Base-by-base conservation (phyloP, 768 basidiomycete genomes). In the Mycena leptocephala region DNA sequence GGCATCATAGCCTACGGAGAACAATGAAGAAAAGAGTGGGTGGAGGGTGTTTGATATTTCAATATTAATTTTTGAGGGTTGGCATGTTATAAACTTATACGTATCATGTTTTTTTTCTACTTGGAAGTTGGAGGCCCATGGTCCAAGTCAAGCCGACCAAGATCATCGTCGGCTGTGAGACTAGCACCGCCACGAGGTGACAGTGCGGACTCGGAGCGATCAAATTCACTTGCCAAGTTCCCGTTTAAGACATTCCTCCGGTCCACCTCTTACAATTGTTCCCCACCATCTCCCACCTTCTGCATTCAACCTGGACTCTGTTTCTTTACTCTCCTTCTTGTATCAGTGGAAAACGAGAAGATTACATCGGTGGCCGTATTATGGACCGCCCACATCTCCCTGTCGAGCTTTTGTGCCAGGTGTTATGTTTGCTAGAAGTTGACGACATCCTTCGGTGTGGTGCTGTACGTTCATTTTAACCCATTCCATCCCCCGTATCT, bases 371-470 rank as follows among this genome's bases (percentile, higher is more conserved):
- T 16, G 24, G 11, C 39, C 8, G 26, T 41, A 24, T 43, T 39
- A 76, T 76, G 70, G 66, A 76, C 13, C 70, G 66, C 41, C 53
- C 70, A 56, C 68, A 32, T 33, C 75, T 76, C 22, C 75, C 75
- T 39, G 70, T 72, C 70, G 75, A 76, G 41, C 59, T 76, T 9
- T 56, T 72, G 48, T 72, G 65, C 28, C 66, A 68, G 26, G 53
- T 72, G 20, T 22, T 76, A 10, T 68, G 26, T 35, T 33, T 76
- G 58, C 59, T 76, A 6, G 70, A 76, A 9, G 37, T 59, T 3
- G 53, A 55, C 37, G 75, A 76, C 20, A 28, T 76, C 6, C 39
- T 76, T n/a, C 46, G 59, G 2, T 76, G 75, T 39, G 65, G 59
- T 61, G 37, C 70, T 0, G 75, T 73, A 58, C 61, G 76, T 70